phyloP scores from a whole-genome alignment of 129 eudicot genomes.

The Pittosporum tobira region DNA sequence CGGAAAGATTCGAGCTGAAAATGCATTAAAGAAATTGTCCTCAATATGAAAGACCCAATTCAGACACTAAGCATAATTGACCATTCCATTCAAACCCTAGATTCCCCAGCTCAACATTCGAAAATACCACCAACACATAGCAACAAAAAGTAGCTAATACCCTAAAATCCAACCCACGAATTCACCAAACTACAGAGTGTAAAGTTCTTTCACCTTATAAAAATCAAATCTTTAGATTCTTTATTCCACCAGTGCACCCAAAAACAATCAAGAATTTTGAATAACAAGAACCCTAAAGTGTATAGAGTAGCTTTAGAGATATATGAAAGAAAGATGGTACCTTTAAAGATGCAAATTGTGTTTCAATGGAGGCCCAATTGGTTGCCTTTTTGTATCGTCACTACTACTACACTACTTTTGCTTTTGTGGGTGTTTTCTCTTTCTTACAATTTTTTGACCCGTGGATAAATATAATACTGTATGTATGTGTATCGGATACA shows the following conservation, averaged over 20 bases:
- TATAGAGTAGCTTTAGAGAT: conserved; percentile 1
- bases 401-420: conserved; percentile 15
- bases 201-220: background rate
- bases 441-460: background rate
- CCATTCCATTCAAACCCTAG: background rate
- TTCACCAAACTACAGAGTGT: background rate
- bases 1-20: conserved; percentile 5
- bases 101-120: background rate
- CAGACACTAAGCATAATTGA: background rate
- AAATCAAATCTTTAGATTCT: background rate
- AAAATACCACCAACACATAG: background rate
- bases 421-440: conserved; percentile 21
- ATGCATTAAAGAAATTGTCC: background rate
- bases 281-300: background rate
- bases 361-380: conserved; percentile 8
- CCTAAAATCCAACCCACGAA: background rate
- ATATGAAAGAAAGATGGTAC: conserved; percentile 6
- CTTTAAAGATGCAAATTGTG: conserved; percentile 15
- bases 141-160: background rate
- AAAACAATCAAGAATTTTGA: background rate
- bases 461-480: background rate
- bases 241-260: background rate
- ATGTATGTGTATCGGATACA: conserved; percentile 3
- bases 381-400: conserved; percentile 27
- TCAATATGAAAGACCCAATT: background rate